Evolutionary conservation across 306 rosid genomes (phyloP).

Genomic region (Hylodesmum podocarpum): DNA sequence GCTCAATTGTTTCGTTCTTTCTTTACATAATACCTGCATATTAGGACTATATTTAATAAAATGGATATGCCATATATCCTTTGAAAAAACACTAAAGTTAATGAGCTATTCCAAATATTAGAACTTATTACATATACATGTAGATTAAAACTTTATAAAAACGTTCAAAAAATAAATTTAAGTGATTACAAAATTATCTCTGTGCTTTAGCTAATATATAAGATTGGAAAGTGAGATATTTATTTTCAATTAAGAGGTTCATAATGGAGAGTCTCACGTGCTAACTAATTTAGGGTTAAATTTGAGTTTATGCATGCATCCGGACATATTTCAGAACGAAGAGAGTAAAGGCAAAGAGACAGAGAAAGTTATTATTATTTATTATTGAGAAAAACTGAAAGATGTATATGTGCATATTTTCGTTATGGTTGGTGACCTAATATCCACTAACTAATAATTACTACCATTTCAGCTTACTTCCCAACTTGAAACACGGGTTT

Average conservation of each 20-base stretch:
- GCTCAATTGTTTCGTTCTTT: not conserved
- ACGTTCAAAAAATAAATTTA: not conserved
- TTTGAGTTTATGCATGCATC: not conserved
- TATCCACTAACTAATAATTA: not conserved
- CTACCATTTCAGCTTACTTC: not conserved
- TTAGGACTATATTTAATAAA: not conserved
- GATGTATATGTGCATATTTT: not conserved
- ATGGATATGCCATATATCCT: not conserved
- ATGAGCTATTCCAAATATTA: not conserved
- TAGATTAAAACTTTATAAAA: not conserved
- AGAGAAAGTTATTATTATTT: not conserved
- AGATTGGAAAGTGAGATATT: not conserved
- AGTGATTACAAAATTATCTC: not conserved
- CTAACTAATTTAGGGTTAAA: not conserved
- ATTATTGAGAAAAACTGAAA: not conserved
- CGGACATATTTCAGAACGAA: not conserved
- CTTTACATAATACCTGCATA: constrained; percentile 8
- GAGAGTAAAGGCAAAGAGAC: not conserved
- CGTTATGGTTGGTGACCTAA: constrained; percentile 17
- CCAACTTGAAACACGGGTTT: not conserved
- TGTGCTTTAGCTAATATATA: not conserved
- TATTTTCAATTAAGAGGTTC: not conserved
- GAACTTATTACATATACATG: not conserved
- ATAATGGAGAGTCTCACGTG: not conserved
- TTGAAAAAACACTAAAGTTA: not conserved